phyloP scores from a whole-genome alignment of 768 basidiomycete species.

The Phaeotremella skinneri region DNA sequence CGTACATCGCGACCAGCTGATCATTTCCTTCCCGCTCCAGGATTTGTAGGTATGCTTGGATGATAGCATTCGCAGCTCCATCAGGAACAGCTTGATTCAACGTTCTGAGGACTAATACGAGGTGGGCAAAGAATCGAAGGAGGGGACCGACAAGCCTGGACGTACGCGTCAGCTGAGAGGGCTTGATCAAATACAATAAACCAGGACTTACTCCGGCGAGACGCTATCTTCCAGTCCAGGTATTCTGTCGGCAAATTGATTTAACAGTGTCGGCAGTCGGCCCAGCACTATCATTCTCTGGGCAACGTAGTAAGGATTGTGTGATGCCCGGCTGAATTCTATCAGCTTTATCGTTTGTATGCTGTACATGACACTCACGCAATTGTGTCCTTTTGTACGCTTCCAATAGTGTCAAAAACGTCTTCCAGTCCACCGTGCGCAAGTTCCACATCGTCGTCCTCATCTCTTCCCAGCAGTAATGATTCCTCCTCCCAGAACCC shows the following conservation, averaged over 20 bases:
- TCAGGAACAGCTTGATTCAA: constrained; percentile 73
- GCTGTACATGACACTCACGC: constrained; percentile 33
- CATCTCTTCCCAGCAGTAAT: constrained; percentile 47
- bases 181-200: not conserved
- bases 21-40: constrained; percentile 79
- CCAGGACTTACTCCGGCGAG: constrained; percentile 48
- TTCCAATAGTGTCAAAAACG: constrained; percentile 48
- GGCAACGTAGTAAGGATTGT: constrained; percentile 51
- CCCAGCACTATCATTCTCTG: constrained; percentile 53
- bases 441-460: constrained; percentile 69
- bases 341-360: constrained; percentile 3
- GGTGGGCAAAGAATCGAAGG: constrained; percentile 80
- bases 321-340: constrained; percentile 29
- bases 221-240: constrained; percentile 37
- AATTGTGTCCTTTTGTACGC: constrained; percentile 39
- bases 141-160: constrained; percentile 56
- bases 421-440: constrained; percentile 44
- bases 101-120: constrained; percentile 82
- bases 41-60: constrained; percentile 83
- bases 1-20: constrained; percentile 89
- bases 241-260: constrained; percentile 55
- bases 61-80: constrained; percentile 70
- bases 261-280: constrained; percentile 62
- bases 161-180: constrained; percentile 3
- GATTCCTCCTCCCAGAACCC: constrained; percentile 76